Base-by-base conservation (phyloP, 129 eudicot genomes). In the Chrysanthemum lavandulifolium region DNA sequence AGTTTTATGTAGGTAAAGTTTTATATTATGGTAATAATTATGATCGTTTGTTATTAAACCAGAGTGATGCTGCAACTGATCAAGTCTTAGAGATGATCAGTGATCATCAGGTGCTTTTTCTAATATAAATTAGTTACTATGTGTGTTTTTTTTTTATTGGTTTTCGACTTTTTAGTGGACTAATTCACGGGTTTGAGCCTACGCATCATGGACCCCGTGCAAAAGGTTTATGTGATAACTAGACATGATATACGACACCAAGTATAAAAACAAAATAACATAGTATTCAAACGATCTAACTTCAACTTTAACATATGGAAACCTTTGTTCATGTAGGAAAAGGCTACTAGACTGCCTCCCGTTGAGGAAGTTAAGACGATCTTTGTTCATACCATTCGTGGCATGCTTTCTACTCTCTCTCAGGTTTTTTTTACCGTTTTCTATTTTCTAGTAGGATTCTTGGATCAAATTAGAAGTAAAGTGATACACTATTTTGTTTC, bases 341-440 rank as follows among this genome's bases (percentile, higher is more conserved):
- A 87, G 68, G 97, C 96, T 56, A 87, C 96, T 61, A 86, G 89
- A 84, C 80, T 94, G 75, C 89, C 97, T 77, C 84, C 97, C 5
- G 55, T 86, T 51, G 96, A 94, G 77, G 97, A 94, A 82, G 69
- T 94, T 15, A 88, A 73, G 64, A 94, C 97, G 15, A 64, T 90
- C 56, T 85, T 94, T 73, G 53, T 72, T 77, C 77, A 90, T 82
- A 78, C 78, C 80, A 21, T 65, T 8, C 97, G 98, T 12, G 97
- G 91, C 64, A 81, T 79, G 85, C 89, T 94, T 67, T 90, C 97
- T 40, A 90, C 97, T 53, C 69, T 87, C 86, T 90, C 97, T 33
- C 83, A 79, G 88, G 98, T 94, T 78, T 10, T 33, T 74, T 10
- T 31, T 74, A 51, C 21, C 15, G 10, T 13, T 31, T 71, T 13